phyloP scores from a whole-genome alignment of 1,139 yeast species.

The Yamadazyma conglobata region DNA sequence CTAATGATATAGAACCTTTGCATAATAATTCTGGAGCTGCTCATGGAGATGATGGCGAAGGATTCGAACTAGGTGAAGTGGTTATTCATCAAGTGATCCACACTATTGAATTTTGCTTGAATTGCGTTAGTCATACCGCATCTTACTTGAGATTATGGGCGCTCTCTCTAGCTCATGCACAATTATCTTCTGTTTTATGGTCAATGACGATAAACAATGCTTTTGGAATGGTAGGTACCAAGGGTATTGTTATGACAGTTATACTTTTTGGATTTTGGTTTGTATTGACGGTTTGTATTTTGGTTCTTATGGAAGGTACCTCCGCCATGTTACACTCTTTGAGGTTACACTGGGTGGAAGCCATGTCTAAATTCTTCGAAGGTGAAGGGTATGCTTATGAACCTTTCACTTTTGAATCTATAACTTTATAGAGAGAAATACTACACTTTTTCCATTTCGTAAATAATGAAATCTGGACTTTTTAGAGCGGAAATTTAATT shows the following conservation, averaged over 20 bases:
- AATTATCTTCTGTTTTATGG: constrained; percentile 92
- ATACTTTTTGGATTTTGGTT: constrained; percentile 93
- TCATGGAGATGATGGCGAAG: constrained; percentile 38
- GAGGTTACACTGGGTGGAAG: constrained; percentile 98
- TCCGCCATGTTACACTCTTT: constrained; percentile 97
- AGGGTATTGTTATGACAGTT: constrained; percentile 72
- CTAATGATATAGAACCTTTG: constrained; percentile 48
- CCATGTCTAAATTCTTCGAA: constrained; percentile 95
- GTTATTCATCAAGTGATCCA: constrained; percentile 98
- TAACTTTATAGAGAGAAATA: too few relatives aligned
- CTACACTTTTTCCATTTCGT: too few relatives aligned
- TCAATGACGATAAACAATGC: constrained; percentile 88
- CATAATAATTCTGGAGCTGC: constrained; percentile 25
- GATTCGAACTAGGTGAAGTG: constrained; percentile 78
- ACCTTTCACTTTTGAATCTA: constrained; percentile 74
- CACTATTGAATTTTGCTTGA: constrained; percentile 95
- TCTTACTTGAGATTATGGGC: constrained; percentile 98
- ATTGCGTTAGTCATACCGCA: constrained; percentile 97
- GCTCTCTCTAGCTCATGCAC: constrained; percentile 93
- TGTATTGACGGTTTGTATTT: constrained; percentile 78
- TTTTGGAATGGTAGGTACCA: constrained; percentile 60
- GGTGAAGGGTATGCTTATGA: constrained; percentile 91
- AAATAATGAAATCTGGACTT: too few relatives aligned
- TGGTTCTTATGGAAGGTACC: constrained; percentile 98
- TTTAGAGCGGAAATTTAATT: too few relatives aligned